These are phyloP conservation scores for Crassisporium funariophilum DNA, from an alignment of 768 basidiomycete genomes.

Conservation along the genomic window DNA sequence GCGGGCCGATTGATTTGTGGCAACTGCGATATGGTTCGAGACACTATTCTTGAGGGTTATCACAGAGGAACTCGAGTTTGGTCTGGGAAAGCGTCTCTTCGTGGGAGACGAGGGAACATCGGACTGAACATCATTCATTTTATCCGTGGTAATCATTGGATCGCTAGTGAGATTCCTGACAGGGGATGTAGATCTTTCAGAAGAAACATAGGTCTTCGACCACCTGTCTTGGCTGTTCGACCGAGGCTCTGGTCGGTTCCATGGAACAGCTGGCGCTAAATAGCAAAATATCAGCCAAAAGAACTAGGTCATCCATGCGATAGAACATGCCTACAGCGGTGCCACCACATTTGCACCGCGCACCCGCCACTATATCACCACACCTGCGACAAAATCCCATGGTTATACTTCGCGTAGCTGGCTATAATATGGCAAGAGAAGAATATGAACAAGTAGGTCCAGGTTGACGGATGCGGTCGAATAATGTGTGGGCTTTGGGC, in stretches of 20 bases:
- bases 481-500: no score
- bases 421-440: no score
- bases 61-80: constrained; percentile 34
- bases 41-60: constrained; percentile 48
- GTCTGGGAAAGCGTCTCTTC: constrained; percentile 53
- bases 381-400: constrained; percentile 90
- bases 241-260: constrained; percentile 50
- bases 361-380: constrained; percentile 75
- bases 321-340: constrained; percentile 65
- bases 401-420: no score
- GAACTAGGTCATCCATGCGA: background rate
- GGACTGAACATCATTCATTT: background rate
- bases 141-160: constrained; percentile 12
- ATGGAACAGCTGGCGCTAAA: constrained; percentile 70
- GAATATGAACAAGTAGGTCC: no score
- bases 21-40: constrained; percentile 58
- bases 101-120: constrained; percentile 26
- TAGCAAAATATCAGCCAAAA: background rate
- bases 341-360: constrained; percentile 82
- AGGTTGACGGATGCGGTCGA: no score
- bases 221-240: constrained; percentile 62
- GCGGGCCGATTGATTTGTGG: constrained; percentile 43
- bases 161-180: constrained; percentile 30
- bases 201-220: constrained; percentile 77
- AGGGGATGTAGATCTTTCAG: constrained; percentile 47